Base-by-base conservation (phyloP, 192 early-diverging fungal genomes). In the Nowakowskiella sp. region DNA sequence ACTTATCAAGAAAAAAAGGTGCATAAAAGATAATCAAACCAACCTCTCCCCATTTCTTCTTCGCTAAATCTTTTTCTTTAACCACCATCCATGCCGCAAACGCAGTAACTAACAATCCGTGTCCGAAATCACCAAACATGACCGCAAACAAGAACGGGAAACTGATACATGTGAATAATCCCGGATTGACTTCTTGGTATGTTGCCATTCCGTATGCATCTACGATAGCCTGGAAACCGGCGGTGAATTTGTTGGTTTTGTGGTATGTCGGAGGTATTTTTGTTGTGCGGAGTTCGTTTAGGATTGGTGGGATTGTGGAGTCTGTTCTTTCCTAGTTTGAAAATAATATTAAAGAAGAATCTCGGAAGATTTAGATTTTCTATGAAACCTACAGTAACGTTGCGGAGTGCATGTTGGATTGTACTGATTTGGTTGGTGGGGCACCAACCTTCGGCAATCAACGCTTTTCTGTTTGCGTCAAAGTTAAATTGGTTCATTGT, bases 121-220 rank as follows among this genome's bases (percentile, higher is more conserved):
- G 96, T 44, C 96, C 96, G 30, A 95, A 79, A 69, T 99, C 96
- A 52, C 96, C 96, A 78, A 99, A 99, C 96, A 99, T 99, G 51
- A 99, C 81, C 42, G 96, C 94, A 71, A 99, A 99, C 49, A 99
- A 67, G 66, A 99, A 99, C n/a, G 96, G 96, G 76, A 99, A 99
- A 0, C 91, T 92, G 34, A 97, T 94, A 8, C 87, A 64, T 0
- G 96, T 96, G 51, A 95, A 99, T 28, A 99, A 78, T 36, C 92
- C 96, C 13, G 96, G 96, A 65, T 99, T 99, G 55, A 97, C 92
- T 73, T 99, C 96, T 53, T 87, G 81, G 63, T 95, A 95, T 59
- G 78, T 82, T 32, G 96, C 91, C 60, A 96, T 81, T 49, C 96
- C 96, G 65, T 99, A 99, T 0, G 96, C 89, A 62, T 97, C 91